Evolutionary conservation across 2,329 filamentous ascomycete genomes (phyloP), one percentile per base, ranked within the genome.

Genomic region (Epichloe sylvatica): DNA sequence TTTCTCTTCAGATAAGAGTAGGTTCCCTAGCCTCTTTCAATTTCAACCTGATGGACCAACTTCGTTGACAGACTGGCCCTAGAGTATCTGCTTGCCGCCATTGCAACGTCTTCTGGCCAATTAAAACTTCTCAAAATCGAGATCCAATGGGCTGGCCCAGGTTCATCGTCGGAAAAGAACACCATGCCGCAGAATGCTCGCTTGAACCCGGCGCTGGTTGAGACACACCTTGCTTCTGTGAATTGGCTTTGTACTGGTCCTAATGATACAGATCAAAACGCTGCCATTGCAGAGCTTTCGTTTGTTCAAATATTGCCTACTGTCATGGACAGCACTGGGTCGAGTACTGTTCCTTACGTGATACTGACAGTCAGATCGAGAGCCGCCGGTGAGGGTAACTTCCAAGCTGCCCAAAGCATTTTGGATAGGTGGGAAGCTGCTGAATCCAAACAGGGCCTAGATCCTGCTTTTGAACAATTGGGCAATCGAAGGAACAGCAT

Each of bases 361-460:
- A 73, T 96, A 19, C 63, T 95, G 35, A 82, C 84, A 0, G 76
- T 90, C 33, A 87, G 88, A 52, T 84, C 84, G 9, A 61, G 76
- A 76, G 59, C 65, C 75, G 47, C 75, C 73, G 49, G 66, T 67
- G 54, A 69, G 71, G 49, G 72, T 70, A 55, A 81, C 33, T 81
- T 77, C 40, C 79, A 82, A 55, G 78, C 81, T 34, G 70, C 78
- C 0, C 80, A 84, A 56, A 94, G 83, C 56, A 77, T 90, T 39
- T 73, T 97, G 53, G 82, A 88, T 54, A 78, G 84, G 53, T 97
- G 91, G 91, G 83, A 92, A 56, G 69, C 94, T 13, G 63, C 91
- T 9, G 80, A 85, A 34, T 74, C 78, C 45, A 67, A 75, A n/a
- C 79, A 83, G 54, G 73, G 69, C 9, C 68, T 94, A 7, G 85